Conservation (phyloP, 306 rosid species). For the Pachyrhizus erosus region DNA sequence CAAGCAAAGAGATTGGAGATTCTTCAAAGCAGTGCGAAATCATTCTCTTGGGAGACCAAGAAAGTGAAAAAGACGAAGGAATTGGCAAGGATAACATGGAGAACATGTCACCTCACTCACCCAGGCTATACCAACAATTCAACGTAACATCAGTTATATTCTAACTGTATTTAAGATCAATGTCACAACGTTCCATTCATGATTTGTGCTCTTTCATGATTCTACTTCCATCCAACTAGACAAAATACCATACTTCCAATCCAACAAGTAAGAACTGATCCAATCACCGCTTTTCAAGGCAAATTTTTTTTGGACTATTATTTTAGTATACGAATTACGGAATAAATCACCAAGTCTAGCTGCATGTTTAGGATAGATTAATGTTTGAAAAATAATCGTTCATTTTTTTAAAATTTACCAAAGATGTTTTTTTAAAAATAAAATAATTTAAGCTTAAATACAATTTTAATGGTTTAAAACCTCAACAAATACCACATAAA, state of each 20-base stretch:
- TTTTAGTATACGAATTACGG: background rate
- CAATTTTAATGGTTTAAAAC: no score
- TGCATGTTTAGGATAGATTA: background rate
- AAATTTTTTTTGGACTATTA: background rate
- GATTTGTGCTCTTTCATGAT: background rate
- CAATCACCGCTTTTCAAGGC: background rate
- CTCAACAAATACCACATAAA: no score
- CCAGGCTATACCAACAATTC: background rate
- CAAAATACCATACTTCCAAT: background rate
- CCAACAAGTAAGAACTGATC: background rate
- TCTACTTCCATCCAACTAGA: background rate
- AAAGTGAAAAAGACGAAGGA: conserved; percentile 33
- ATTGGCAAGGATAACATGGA: conserved; percentile 25
- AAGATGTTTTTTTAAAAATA: no score
- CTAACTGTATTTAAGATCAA: background rate
- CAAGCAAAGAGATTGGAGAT: conserved; percentile 47
- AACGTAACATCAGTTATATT: background rate
- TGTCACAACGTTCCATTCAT: background rate
- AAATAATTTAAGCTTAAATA: no score
- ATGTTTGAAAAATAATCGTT: background rate
- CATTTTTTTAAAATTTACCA: no score
- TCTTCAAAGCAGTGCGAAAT: conserved; percentile 40
- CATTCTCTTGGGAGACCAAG: conserved; percentile 45
- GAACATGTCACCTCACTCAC: no score
- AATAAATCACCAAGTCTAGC: background rate